A percentile compares a stretch with the other conserved stretches of the same genome.
phyloP scores from a whole-genome alignment of 2,329 filamentous ascomycete species.

The Botrytis paeoniae region DNA sequence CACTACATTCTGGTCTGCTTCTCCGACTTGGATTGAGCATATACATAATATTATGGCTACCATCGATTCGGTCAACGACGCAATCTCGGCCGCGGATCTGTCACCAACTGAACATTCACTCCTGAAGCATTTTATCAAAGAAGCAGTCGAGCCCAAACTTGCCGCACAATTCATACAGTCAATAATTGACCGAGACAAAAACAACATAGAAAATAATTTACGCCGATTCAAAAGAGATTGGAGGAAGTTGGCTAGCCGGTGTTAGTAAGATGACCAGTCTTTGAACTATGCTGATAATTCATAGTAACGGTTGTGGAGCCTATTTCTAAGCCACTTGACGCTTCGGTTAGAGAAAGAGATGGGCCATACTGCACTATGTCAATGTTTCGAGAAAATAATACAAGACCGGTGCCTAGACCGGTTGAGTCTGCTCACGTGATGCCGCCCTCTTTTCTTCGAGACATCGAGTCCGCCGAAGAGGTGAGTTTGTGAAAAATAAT shows the following conservation, averaged over 20 bases:
- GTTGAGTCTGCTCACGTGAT: neutral
- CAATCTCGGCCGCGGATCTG: neutral
- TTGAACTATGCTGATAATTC: neutral
- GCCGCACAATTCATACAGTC: neutral
- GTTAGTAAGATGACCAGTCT: neutral
- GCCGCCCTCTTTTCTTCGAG: neutral
- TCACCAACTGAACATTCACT: neutral
- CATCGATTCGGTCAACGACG: neutral
- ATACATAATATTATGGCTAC: no score
- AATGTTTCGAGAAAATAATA: neutral
- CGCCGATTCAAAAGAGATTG: neutral
- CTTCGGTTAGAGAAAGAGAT: neutral
- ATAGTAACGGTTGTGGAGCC: neutral
- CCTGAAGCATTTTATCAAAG: neutral
- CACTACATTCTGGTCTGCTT: no score
- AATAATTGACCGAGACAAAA: neutral
- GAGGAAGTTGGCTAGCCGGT: neutral
- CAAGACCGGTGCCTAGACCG: neutral
- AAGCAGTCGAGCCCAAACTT: neutral
- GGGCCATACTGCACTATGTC: conserved; percentile 2
- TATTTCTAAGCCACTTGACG: neutral
- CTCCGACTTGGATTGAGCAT: neutral
- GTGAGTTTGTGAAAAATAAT: neutral
- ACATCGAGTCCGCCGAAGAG: neutral
- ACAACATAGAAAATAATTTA: neutral